phyloP scores from a whole-genome alignment of 2,329 filamentous ascomycete species.

The Talaromyces sp. region DNA sequence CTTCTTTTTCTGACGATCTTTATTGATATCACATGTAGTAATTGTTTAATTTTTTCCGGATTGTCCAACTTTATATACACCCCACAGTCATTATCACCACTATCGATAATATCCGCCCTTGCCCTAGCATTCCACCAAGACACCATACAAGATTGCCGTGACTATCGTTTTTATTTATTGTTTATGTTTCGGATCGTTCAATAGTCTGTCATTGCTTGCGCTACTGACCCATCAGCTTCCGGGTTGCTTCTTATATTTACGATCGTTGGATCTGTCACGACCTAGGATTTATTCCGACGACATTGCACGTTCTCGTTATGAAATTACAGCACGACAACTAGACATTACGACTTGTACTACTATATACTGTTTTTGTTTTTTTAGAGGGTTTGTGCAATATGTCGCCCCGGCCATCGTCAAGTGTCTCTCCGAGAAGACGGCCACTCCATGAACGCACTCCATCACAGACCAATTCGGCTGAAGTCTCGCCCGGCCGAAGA shows the following conservation, averaged over 20 bases:
- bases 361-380: not conserved
- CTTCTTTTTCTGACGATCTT: not conserved
- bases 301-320: conserved; percentile 16
- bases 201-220: not conserved
- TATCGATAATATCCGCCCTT: conserved; percentile 15
- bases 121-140: conserved; percentile 19
- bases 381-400: conserved; percentile 7
- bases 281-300: conserved; percentile 15
- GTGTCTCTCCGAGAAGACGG: conserved; percentile 37
- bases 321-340: conserved; percentile 11
- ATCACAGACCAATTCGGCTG: conserved; percentile 42
- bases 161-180: conserved; percentile 19
- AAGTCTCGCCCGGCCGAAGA: conserved; percentile 38
- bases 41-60: conserved; percentile 9
- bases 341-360: conserved; percentile 9
- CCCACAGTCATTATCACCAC: conserved; percentile 18
- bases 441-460: conserved; percentile 47
- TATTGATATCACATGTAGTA: conserved; percentile 17
- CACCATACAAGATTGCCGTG: conserved; percentile 13
- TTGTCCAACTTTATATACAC: conserved; percentile 7
- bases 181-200: conserved; percentile 8
- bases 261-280: conserved; percentile 15
- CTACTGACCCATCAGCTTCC: not conserved
- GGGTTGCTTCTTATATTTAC: conserved; percentile 16
- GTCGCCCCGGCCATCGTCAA: conserved; percentile 23